Base-by-base conservation (phyloP, 1,284 basidiomycete genomes). In the Cryptococcus deneoformans region DNA sequence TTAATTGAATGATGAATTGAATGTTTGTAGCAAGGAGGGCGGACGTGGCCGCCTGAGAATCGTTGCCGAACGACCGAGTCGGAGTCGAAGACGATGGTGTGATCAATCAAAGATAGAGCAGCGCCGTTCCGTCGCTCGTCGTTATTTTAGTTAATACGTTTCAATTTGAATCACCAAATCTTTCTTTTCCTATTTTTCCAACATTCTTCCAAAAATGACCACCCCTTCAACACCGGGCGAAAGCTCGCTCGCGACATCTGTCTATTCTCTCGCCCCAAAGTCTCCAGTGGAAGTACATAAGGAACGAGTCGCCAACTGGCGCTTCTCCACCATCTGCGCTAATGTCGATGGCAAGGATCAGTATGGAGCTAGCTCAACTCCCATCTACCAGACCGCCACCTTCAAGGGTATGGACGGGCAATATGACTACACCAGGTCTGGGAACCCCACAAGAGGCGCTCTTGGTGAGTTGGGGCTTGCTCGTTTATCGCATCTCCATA, bases 311-410 rank as follows among this genome's bases (percentile, higher is more conserved):
- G 67, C 63, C 34, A 73, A 71, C 47, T 76, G 74, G 74, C 63
- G 66, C 12, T 76, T 76, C 62, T 73, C 73, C 9, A 76, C 74
- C 9, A 61, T 75, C 46, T 72, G 92, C 67, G 93, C 92, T 24
- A 95, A 93, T 3, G 91, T 97, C 60, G 94, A 98, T 70, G 83
- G 82, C 59, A 93, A 95, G 77, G 96, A 99, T 79, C 95, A 97
- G 79, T 90, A 95, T 76, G 93, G 92, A 44, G 88, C 92, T 57
- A 92, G 89, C 62, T 90, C 88, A 9, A 89, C 96, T 0, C 96
- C 96, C 20, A 98, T 99, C 77, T 99, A 99, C 80, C 94, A 98
- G 81, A 89, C 91, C 1, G 87, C 96, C 20, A 99, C 96, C 1
- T 99, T 99, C 86, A 99, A 99, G 80, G 96, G 96, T 51, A 81